Evolutionary conservation across 2,329 filamentous ascomycete genomes (phyloP).

Genomic region (Lachnellula subtilissima): DNA sequence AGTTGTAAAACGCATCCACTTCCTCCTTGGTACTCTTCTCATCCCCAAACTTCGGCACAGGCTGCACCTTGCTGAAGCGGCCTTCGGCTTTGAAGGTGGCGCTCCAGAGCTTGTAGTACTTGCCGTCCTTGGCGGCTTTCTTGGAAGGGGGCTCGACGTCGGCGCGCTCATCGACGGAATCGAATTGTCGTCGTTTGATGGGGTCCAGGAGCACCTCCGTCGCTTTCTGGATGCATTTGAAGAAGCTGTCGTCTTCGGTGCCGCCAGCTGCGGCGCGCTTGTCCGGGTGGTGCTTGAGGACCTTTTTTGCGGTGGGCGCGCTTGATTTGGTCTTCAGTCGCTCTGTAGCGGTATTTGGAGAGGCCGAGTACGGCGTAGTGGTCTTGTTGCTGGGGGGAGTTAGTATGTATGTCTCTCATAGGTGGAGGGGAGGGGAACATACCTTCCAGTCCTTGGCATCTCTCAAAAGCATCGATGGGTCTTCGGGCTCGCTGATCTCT

Average conservation of each 20-base stretch:
- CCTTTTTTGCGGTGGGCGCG: constrained; percentile 99
- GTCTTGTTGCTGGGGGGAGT: constrained; percentile 67
- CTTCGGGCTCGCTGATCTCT: constrained; percentile 91
- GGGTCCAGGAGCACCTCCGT: constrained; percentile 92
- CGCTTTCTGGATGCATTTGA: constrained; percentile 99
- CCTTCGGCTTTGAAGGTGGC: constrained; percentile 86
- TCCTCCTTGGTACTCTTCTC: constrained; percentile 82
- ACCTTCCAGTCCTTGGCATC: constrained; percentile 99
- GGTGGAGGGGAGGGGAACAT: constrained; percentile 26
- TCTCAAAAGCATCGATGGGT: constrained; percentile 82
- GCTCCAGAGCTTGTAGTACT: constrained; percentile 94
- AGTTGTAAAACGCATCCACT: constrained; percentile 97
- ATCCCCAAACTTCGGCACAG: constrained; percentile 80
- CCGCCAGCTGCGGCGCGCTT: constrained; percentile 92
- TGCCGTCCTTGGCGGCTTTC: constrained; percentile 79
- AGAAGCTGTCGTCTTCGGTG: constrained; percentile 93
- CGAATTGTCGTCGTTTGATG: constrained; percentile 86
- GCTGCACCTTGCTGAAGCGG: constrained; percentile 87
- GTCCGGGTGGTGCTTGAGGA: constrained; percentile 96
- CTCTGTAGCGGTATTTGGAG: constrained; percentile 85
- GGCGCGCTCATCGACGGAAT: constrained; percentile 91
- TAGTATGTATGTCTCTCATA: constrained; percentile 5
- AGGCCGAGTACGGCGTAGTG: constrained; percentile 96
- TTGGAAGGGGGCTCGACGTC: constrained; percentile 89
- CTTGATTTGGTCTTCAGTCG: constrained; percentile 98